Conservation (phyloP, 805 yeast species). For the Grigorovia jiainica region DNA sequence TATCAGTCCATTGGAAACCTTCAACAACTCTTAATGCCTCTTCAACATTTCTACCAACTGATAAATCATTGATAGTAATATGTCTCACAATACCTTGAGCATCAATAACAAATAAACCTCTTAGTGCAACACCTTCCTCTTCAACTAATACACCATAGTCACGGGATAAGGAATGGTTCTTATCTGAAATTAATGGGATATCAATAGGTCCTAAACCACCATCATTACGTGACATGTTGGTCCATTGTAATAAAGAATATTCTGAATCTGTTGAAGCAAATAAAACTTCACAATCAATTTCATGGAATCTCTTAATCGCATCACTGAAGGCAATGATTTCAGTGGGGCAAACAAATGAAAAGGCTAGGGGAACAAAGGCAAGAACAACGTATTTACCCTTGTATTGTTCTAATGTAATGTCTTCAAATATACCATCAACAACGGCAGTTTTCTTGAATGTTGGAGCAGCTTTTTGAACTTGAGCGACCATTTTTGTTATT, state of each 20-base stretch:
- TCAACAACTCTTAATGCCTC: constrained; percentile 96
- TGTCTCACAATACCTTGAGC: constrained; percentile 94
- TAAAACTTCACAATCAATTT: constrained; percentile 76
- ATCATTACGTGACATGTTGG: constrained; percentile 89
- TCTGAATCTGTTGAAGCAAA: constrained; percentile 98
- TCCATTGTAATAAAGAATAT: constrained; percentile 96
- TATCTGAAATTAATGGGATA: constrained; percentile 93
- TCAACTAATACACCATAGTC: constrained; percentile 97
- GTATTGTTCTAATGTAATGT: constrained; percentile 86
- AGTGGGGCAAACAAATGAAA: constrained; percentile 99
- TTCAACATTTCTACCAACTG: constrained; percentile 98
- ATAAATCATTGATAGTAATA: constrained; percentile 95
- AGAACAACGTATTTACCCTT: constrained; percentile 96
- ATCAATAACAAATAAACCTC: constrained; percentile 97
- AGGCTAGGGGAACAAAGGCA: constrained; percentile 97
- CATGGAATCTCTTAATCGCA: constrained; percentile 82
- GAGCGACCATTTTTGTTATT: constrained; percentile 57
- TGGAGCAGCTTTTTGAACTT: constrained; percentile 94
- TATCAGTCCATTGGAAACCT: constrained; percentile 99
- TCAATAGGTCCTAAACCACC: constrained; percentile 96
- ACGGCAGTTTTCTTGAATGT: constrained; percentile 94
- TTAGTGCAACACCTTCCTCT: constrained; percentile 93
- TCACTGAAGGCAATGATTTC: constrained; percentile 98
- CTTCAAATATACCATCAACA: constrained; percentile 92
- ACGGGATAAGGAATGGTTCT: constrained; percentile 87